Conservation (phyloP, 768 basidiomycete species). For the Asterophora lycoperdoides region DNA sequence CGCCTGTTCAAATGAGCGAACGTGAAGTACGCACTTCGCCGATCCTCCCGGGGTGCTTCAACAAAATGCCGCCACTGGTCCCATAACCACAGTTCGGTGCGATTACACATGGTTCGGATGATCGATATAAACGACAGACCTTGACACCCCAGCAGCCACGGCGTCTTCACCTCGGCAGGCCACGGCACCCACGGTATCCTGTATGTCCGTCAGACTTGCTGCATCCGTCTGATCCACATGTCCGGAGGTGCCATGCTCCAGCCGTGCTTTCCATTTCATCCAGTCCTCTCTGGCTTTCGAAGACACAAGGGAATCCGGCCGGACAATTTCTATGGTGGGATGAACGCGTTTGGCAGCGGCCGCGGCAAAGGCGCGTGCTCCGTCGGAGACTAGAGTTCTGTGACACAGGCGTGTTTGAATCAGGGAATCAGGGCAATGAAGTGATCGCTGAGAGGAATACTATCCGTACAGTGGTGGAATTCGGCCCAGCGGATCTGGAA, state of each 20-base stretch:
- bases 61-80: constrained; percentile 71
- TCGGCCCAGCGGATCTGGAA: constrained; percentile 51
- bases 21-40: constrained; percentile 53
- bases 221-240: neutral
- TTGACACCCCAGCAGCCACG: constrained; percentile 73
- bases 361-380: constrained; percentile 55
- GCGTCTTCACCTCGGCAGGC: constrained; percentile 42
- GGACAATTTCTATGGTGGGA: constrained; percentile 30
- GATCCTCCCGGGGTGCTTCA: constrained; percentile 69
- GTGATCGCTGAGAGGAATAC: neutral
- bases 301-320: constrained; percentile 44
- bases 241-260: constrained; percentile 22
- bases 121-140: constrained; percentile 33
- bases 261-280: constrained; percentile 53
- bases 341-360: constrained; percentile 7
- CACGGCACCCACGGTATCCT: constrained; percentile 84
- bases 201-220: constrained; percentile 34
- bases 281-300: constrained; percentile 49
- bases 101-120: too few species aligned
- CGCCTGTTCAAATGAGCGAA: neutral
- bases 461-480: constrained; percentile 58
- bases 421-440: too few species aligned
- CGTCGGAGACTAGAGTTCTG: constrained; percentile 59
- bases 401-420: neutral
- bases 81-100: neutral